Conservation (phyloP, 2,329 filamentous ascomycete genomes). For the Blastomyces silverae region DNA sequence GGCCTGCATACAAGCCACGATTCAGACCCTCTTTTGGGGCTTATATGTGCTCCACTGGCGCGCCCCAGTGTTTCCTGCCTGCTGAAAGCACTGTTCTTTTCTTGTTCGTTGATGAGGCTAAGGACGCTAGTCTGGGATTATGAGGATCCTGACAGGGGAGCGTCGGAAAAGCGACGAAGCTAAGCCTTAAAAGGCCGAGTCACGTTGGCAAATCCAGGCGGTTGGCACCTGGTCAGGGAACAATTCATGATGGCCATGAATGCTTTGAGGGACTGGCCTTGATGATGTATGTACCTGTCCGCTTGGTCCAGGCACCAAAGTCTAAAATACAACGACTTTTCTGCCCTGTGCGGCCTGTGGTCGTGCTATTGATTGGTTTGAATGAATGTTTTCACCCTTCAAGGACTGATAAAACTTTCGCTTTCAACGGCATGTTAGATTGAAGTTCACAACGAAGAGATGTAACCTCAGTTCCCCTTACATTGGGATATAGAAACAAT, state of each 20-base stretch:
- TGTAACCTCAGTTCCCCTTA: not conserved
- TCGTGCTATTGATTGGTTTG: not conserved
- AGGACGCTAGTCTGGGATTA: not conserved
- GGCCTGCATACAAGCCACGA: slow-evolving; percentile 9
- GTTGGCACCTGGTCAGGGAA: not conserved
- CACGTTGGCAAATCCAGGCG: not conserved
- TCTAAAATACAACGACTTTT: not conserved
- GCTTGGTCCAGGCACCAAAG: slow-evolving; percentile 12
- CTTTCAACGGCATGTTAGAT: not conserved
- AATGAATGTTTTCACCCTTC: not conserved
- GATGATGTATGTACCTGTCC: not conserved
- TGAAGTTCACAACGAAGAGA: not conserved
- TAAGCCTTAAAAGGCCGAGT: slow-evolving; percentile 8
- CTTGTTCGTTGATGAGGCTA: not conserved
- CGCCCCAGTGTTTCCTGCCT: not conserved
- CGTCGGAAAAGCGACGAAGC: not conserved
- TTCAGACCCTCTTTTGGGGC: slow-evolving; percentile 7
- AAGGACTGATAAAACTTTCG: not conserved
- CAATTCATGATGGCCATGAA: not conserved
- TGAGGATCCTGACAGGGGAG: not conserved
- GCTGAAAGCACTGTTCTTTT: not conserved
- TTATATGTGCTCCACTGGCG: not conserved
- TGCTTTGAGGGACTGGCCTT: not conserved
- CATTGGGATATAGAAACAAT: not conserved
- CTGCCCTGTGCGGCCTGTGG: not conserved